A percentile compares a stretch with the other conserved stretches of the same genome.
phyloP scores from a whole-genome alignment of 75 land plant species.

The Selaginella tamariscina region DNA sequence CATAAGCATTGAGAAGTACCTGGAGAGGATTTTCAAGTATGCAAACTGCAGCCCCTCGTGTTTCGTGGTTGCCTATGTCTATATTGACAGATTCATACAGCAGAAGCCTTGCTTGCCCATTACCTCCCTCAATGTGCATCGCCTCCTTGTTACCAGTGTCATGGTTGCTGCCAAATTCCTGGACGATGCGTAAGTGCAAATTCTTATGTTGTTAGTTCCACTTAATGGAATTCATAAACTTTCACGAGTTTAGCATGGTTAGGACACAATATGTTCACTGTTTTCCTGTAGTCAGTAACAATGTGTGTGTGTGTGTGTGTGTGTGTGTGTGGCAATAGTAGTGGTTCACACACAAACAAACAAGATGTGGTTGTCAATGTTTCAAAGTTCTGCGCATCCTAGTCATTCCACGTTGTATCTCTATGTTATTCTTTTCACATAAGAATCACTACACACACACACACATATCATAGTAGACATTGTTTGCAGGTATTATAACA shows the following conservation, averaged over 20 bases:
- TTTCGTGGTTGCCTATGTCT: slow-evolving; percentile 63
- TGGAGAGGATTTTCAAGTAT: slow-evolving; percentile 63
- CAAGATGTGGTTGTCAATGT: no score
- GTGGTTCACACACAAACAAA: no score
- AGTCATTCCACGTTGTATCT: not conserved
- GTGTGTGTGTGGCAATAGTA: not conserved
- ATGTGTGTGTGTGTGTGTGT: not conserved
- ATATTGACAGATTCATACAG: slow-evolving; percentile 56
- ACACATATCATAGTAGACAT: not conserved
- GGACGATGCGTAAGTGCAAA: slow-evolving; percentile 50
- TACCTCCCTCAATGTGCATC: slow-evolving; percentile 42
- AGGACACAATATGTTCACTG: no score
- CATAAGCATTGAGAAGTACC: slow-evolving; percentile 43
- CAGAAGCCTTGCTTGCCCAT: slow-evolving; percentile 30
- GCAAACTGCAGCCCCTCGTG: slow-evolving; percentile 47
- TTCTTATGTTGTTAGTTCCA: not conserved
- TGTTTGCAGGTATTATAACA: slow-evolving; percentile 32
- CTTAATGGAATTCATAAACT: no score
- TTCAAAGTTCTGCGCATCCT: no score
- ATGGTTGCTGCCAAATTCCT: slow-evolving; percentile 68
- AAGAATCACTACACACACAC: no score
- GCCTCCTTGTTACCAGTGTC: slow-evolving; percentile 63
- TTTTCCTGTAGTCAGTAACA: not conserved
- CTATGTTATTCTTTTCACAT: not conserved
- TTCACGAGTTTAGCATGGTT: no score